Evolutionary conservation across 768 basidiomycete genomes (phyloP), one percentile per base, ranked within the genome.

Genomic region (Clitopilus passeckerianus): DNA sequence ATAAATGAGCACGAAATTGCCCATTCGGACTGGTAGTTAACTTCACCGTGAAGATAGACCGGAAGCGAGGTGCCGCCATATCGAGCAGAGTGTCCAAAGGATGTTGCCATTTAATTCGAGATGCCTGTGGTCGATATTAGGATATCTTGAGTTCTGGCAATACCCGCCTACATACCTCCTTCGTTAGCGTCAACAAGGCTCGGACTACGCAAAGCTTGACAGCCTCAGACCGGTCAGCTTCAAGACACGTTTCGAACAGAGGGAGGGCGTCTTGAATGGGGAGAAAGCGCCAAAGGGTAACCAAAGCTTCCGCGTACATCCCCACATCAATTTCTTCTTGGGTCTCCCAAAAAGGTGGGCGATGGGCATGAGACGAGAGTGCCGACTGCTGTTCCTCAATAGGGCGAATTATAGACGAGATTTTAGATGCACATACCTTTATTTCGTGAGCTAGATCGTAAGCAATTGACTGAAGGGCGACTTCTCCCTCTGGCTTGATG

Each of bases 401-500:
- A 53, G 37, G 35, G 56, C 16, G 24, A 3, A 6, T 9, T 33
- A 35, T 27, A 33, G 41, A 33, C 30, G 16, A 30, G 22, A 44
- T 16, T 27, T 34, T 18, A 10, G 27, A 10, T 44, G 43, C 53
- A 35, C 62, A 18, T 63, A 89, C 93, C 81, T 87, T 90, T 61
- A 95, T 79, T 59, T 95, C 93, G 63, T 89, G 86, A 0, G 88
- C 90, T 8, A 91, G 73, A 65, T 95, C 93, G 30, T 75, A 72
- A 0, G 89, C 89, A 30, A 93, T 74, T 15, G 84, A 72, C 16
- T 85, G 80, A 24, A 94, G 66, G 5, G 90, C 83, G 15, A 81
- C 66, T 9, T 93, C 90, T 18, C 79, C 81, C 14, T 80, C 78
- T 30, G 69, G 74, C 52, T 61, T 70, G 65, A 74, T 78, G 68